Evolutionary conservation across 1,139 yeast species (phyloP), one percentile per base, ranked within the genome.

Genomic region (Hemisphaericaspora xylanilytica): DNA sequence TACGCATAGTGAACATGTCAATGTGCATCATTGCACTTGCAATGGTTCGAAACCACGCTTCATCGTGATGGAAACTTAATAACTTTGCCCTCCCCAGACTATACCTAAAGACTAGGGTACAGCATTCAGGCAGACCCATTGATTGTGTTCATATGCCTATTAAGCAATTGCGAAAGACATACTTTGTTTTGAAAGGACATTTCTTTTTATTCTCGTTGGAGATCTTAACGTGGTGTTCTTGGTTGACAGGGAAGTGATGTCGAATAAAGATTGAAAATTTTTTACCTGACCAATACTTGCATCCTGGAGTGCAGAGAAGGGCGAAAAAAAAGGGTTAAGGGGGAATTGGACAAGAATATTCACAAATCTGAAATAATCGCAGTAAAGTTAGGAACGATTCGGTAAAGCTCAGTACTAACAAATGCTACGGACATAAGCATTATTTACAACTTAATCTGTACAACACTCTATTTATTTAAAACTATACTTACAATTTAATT

Each of bases 111-210:
- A n/a, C n/a, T n/a, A n/a, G n/a, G n/a, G n/a, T n/a, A n/a, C n/a
- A n/a, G n/a, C n/a, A n/a, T n/a, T n/a, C n/a, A n/a, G n/a, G n/a
- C 26, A 22, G n/a, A n/a, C n/a, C 26, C 26, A 22, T 22, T 22
- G 26, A 8, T 20, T 12, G n/a, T 8, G 11, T 22, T 9, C 11
- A 22, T 20, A 22, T 22, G 9, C 26, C 26, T 9, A 22, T 9
- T 22, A 22, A 5, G n/a, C 26, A 22, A 22, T 22, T 9, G 4
- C 11, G 5, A 4, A 22, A 9, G 37, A 67, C 77, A 56, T 70
- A 71, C 77, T 65, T 70, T 71, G 65, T 71, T 71, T 58, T 69
- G 73, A 54, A 71, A 70, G 51, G 76, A 70, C 77, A 71, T 70
- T 46, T 44, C 53, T 41, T 37, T 34, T 36, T 30, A 28, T 35